Evolutionary conservation across 129 eudicot species (phyloP).

Genomic region (Artemisia annua): DNA sequence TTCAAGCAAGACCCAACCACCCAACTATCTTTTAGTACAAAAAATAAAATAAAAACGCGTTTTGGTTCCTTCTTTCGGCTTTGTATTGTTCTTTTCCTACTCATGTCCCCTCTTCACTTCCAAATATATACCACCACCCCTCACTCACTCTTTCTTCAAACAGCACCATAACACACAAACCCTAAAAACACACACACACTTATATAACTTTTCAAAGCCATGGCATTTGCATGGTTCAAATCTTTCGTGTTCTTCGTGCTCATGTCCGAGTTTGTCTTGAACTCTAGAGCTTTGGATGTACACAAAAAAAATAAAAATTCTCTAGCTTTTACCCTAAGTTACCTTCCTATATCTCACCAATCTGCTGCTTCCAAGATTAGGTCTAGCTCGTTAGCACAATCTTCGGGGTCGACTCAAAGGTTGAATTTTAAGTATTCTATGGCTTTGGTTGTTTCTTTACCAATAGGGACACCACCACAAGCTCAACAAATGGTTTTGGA

Average conservation of each 20-base stretch:
- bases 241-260: neutral
- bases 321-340: constrained; percentile 48
- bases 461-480: constrained; percentile 87
- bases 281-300: constrained; percentile 19
- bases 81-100: constrained; percentile 37
- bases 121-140: constrained; percentile 38
- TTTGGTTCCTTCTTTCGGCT: constrained; percentile 45
- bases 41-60: constrained; percentile 59
- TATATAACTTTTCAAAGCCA: neutral
- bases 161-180: neutral
- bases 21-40: constrained; percentile 38
- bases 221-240: constrained; percentile 6
- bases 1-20: constrained; percentile 45
- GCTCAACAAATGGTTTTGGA: constrained; percentile 77
- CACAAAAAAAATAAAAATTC: constrained; percentile 31
- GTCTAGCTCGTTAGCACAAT: neutral
- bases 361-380: constrained; percentile 33
- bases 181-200: too few species aligned
- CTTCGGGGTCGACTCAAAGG: constrained; percentile 25
- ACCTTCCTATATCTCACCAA: constrained; percentile 42
- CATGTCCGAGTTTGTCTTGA: neutral
- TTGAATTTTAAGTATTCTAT: constrained; percentile 64
- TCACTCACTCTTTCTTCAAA: constrained; percentile 7
- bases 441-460: constrained; percentile 74
- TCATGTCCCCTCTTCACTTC: constrained; percentile 23